These are phyloP conservation scores for Auricularia heimuer DNA, from an alignment of 768 basidiomycete species.

Conservation along the genomic window DNA sequence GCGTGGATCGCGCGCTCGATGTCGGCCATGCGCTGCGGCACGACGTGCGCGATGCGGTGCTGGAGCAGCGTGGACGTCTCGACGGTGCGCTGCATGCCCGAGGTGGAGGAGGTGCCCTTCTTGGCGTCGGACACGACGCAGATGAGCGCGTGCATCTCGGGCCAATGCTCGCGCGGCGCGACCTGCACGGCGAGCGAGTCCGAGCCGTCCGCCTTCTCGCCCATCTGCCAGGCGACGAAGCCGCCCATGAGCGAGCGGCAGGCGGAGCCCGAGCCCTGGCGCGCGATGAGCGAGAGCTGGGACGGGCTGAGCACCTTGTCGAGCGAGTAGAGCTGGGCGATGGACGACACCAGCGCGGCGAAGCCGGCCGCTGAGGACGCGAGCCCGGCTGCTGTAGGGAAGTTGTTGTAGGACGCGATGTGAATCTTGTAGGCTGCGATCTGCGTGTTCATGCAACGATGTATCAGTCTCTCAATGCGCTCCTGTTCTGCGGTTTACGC, in stretches of 20 bases:
- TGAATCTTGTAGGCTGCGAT: constrained; percentile 67
- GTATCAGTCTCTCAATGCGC: too few species aligned
- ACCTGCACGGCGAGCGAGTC: constrained; percentile 87
- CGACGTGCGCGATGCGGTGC: constrained; percentile 78
- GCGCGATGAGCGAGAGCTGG: constrained; percentile 83
- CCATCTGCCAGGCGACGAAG: constrained; percentile 92
- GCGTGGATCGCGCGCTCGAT: constrained; percentile 73
- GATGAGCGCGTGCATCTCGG: constrained; percentile 92
- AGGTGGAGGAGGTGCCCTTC: constrained; percentile 90
- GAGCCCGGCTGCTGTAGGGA: constrained; percentile 96
- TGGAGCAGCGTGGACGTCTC: constrained; percentile 82
- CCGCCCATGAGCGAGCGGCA: constrained; percentile 97
- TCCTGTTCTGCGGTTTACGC: constrained; percentile 5
- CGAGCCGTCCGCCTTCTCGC: constrained; percentile 51
- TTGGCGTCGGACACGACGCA: constrained; percentile 94
- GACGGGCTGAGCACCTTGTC: constrained; percentile 53
- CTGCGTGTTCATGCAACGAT: constrained; percentile 23
- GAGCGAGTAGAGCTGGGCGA: constrained; percentile 78
- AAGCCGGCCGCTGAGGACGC: constrained; percentile 97
- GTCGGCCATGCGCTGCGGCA: constrained; percentile 74
- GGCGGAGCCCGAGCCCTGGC: constrained; percentile 95
- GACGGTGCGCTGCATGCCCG: constrained; percentile 97
- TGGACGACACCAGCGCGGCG: constrained; percentile 85
- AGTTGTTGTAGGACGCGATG: constrained; percentile 95
- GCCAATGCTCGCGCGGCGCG: constrained; percentile 83